Percentiles rank a stretch among this genome's conserved stretches.
Evolutionary conservation across 768 basidiomycete genomes (phyloP).

Genomic region (Tulasnella sp.): DNA sequence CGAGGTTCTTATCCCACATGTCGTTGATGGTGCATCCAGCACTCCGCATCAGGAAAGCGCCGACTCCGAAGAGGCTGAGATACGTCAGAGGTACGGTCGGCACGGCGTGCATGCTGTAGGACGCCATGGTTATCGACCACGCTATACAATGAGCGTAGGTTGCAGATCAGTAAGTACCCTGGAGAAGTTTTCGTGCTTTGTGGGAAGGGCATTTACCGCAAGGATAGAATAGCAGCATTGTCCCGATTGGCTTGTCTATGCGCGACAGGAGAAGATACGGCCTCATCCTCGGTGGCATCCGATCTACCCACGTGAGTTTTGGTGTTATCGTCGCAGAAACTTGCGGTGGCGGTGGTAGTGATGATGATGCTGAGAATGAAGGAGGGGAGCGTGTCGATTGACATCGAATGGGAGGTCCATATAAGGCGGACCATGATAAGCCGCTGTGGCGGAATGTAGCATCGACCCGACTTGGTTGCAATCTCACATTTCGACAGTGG

Average conservation of each 20-base stretch:
- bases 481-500: too few relatives aligned
- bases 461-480: too few relatives aligned
- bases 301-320: conserved; percentile 51
- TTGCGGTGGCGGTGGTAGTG: background rate
- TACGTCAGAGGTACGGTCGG: conserved; percentile 61
- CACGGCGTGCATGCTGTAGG: conserved; percentile 64
- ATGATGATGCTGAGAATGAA: background rate
- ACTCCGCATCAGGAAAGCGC: conserved; percentile 91
- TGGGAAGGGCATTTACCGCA: conserved; percentile 54
- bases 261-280: conserved; percentile 84
- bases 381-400: background rate
- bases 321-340: background rate
- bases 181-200: background rate
- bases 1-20: conserved; percentile 92
- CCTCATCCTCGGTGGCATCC: conserved; percentile 43
- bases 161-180: background rate
- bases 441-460: background rate
- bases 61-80: conserved; percentile 72
- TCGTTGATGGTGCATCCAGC: conserved; percentile 99
- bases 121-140: conserved; percentile 97
- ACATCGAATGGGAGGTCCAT: background rate
- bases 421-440: background rate
- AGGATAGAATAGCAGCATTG: conserved; percentile 82
- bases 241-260: conserved; percentile 94
- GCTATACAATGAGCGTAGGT: conserved; percentile 38